A percentile compares a stretch with the other conserved stretches of the same genome.
Evolutionary conservation across 495 filamentous ascomycete genomes (phyloP).

Genomic region (Aspergillus olivimuriae): DNA sequence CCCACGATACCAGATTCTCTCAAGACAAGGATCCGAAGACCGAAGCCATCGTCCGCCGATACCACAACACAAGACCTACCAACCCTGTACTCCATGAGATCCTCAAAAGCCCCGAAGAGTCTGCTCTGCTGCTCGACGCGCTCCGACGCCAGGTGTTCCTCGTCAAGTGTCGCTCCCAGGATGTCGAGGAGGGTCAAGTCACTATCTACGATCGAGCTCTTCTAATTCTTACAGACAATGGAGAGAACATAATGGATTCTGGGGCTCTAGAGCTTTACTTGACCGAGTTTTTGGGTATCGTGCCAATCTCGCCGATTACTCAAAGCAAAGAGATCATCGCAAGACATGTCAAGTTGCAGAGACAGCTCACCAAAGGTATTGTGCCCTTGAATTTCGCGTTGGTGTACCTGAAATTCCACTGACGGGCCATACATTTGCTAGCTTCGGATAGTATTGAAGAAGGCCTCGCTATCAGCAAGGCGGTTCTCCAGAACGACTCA

Average conservation of each 20-base stretch:
- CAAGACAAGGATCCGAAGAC: constrained; percentile 7
- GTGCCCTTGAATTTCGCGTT: no score
- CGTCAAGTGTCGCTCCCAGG: constrained; percentile 27
- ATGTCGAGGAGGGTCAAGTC: constrained; percentile 33
- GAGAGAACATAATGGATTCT: constrained; percentile 14
- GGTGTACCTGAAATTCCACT: no score
- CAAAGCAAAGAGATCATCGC: constrained; percentile 12
- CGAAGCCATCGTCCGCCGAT: constrained; percentile 20
- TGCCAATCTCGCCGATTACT: constrained; percentile 7
- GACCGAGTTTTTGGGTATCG: constrained; percentile 32
- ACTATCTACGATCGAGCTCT: constrained; percentile 37
- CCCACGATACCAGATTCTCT: constrained; percentile 5
- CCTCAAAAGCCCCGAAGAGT: constrained; percentile 11
- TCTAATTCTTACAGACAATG: constrained; percentile 24
- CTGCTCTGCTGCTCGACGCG: constrained; percentile 17
- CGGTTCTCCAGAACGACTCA: not conserved
- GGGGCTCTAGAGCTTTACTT: constrained; percentile 35
- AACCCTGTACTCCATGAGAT: constrained; percentile 20
- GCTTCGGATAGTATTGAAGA: not conserved
- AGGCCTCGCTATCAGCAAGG: not conserved
- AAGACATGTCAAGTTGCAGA: constrained; percentile 12
- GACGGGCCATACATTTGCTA: no score
- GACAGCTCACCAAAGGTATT: not conserved
- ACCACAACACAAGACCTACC: constrained; percentile 13
- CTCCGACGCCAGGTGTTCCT: constrained; percentile 25